Evolutionary conservation across 2,329 filamentous ascomycete genomes (phyloP).

Genomic region (Ophiostoma sp.): DNA sequence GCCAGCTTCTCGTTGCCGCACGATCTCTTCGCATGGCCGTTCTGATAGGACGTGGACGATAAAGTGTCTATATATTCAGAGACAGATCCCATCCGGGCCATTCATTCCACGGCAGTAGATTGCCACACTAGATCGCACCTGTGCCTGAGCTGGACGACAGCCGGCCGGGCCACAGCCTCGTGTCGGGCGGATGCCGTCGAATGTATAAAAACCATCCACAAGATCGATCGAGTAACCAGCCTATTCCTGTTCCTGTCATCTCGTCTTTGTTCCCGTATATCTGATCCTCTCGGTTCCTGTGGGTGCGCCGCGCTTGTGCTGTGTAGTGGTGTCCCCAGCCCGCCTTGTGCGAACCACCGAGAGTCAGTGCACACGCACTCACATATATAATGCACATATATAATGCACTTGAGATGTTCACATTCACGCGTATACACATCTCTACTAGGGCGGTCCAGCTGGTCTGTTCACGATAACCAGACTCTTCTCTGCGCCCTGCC

Average conservation of each 20-base stretch:
- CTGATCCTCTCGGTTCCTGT: neutral
- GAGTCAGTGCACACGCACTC: too few species aligned
- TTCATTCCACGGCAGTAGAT: too few species aligned
- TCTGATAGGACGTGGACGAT: too few species aligned
- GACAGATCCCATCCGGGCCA: too few species aligned
- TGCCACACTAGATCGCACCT: neutral
- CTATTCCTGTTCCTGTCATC: conserved; percentile 3
- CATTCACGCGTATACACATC: neutral
- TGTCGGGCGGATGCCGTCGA: neutral
- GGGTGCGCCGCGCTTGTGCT: neutral
- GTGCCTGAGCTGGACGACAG: neutral
- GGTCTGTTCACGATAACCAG: too few species aligned
- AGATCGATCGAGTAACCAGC: conserved; percentile 13
- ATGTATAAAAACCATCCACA: neutral
- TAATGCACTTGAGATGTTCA: neutral
- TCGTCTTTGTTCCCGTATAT: neutral
- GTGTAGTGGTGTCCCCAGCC: too few species aligned
- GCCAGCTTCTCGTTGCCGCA: too few species aligned
- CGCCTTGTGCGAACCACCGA: too few species aligned
- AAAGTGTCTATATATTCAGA: too few species aligned
- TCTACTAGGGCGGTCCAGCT: too few species aligned
- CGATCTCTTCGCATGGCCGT: too few species aligned
- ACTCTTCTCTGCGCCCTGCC: too few species aligned
- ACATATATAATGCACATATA: neutral
- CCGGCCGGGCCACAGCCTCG: neutral